Percentiles rank a stretch among this genome's conserved stretches.
Evolutionary conservation across 2,329 filamentous ascomycete species (phyloP).

Genomic region (Pseudopithomyces chartarum): DNA sequence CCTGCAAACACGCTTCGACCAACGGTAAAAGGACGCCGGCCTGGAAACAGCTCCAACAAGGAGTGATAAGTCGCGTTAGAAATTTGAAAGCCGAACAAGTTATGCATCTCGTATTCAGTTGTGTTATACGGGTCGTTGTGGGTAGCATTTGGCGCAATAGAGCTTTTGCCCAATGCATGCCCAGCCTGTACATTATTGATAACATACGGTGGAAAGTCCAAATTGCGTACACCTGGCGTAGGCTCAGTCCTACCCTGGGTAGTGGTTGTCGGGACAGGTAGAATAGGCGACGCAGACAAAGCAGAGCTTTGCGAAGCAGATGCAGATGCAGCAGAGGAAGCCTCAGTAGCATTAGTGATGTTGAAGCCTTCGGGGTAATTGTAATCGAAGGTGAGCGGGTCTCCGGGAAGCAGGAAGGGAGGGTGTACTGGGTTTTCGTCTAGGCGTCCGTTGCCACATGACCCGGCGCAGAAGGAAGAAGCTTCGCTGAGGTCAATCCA

Average conservation of each 20-base stretch:
- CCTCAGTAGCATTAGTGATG: constrained; percentile 68
- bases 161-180: constrained; percentile 64
- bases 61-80: constrained; percentile 58
- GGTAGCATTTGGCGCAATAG: constrained; percentile 74
- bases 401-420: constrained; percentile 65
- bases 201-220: constrained; percentile 74
- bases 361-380: constrained; percentile 71
- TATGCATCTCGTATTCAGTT: constrained; percentile 78
- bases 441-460: constrained; percentile 67
- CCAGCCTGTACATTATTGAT: constrained; percentile 75
- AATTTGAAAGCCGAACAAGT: constrained; percentile 56
- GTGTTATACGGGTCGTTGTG: constrained; percentile 65
- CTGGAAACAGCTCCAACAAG: constrained; percentile 64
- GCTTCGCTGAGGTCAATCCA: constrained; percentile 66
- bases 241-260: constrained; percentile 62
- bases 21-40: constrained; percentile 9
- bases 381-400: constrained; percentile 62
- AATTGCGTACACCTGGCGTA: constrained; percentile 64
- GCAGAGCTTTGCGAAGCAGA: constrained; percentile 55
- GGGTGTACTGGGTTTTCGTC: constrained; percentile 69
- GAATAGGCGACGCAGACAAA: constrained; percentile 33
- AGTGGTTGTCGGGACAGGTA: constrained; percentile 31
- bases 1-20: constrained; percentile 19
- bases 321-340: constrained; percentile 60
- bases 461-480: constrained; percentile 68